Evolutionary conservation across 2,329 filamentous ascomycete genomes (phyloP).

Genomic region (Corinectria fuckeliana): DNA sequence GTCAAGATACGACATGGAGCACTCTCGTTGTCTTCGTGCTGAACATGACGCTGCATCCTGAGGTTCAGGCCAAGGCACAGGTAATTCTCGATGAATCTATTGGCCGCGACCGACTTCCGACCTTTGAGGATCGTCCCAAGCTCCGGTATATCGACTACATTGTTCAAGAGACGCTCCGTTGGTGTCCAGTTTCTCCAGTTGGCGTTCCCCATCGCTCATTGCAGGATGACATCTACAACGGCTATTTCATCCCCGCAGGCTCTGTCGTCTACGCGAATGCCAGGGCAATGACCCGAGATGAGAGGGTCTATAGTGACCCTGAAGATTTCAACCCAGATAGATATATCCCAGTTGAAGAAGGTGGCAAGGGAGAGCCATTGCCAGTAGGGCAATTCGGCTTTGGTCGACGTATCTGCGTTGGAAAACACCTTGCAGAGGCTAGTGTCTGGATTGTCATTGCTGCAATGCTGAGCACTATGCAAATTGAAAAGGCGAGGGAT

Average conservation of each 20-base stretch:
- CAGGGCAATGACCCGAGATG: constrained; percentile 9
- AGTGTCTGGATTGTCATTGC: constrained; percentile 17
- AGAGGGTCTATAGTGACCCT: constrained; percentile 4
- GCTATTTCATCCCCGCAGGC: constrained; percentile 15
- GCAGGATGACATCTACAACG: constrained; percentile 13
- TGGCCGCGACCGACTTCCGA: constrained; percentile 49
- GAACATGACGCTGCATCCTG: constrained; percentile 51
- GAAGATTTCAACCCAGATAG: constrained; percentile 12
- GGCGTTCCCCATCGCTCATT: constrained; percentile 14
- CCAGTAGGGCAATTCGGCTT: constrained; percentile 17
- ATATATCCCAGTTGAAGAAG: constrained; percentile 10
- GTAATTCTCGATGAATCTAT: constrained; percentile 50
- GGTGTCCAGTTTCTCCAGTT: constrained; percentile 17
- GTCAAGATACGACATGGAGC: constrained; percentile 22
- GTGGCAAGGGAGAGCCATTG: constrained; percentile 13
- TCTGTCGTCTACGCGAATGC: constrained; percentile 19
- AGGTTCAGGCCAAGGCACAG: constrained; percentile 48
- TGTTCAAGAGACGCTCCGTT: constrained; percentile 16
- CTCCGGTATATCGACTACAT: constrained; percentile 17
- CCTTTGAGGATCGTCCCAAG: constrained; percentile 44
- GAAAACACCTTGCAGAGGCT: constrained; percentile 9
- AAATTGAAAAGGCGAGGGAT: constrained; percentile 10
- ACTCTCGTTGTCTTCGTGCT: constrained; percentile 49
- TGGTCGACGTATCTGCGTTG: constrained; percentile 13
- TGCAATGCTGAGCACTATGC: constrained; percentile 14